Base-by-base conservation (phyloP, 768 basidiomycete genomes). In the Mycena haematopus region DNA sequence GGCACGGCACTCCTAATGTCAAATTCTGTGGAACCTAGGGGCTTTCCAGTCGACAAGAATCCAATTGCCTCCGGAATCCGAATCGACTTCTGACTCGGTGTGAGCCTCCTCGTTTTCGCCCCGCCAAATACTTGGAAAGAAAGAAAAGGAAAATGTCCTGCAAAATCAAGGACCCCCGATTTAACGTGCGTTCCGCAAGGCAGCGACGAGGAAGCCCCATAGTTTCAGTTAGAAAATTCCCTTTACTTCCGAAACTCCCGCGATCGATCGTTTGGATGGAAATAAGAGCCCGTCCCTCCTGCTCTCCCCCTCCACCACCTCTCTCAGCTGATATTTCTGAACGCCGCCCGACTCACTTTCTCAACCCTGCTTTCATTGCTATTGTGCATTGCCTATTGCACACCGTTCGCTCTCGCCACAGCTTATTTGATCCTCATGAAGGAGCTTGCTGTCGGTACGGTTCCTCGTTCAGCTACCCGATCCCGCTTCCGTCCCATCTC, bases 401-500 rank as follows among this genome's bases (percentile, higher is more conserved):
- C 56, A 11, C 35, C 40, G 50, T 51, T 58, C 56, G 36, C 22
- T 21, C 24, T 33, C 44, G 14, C 4, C 52, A 56, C 31, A 47
- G 19, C 57, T 50, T 52, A 24, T 53, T 52, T 45, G 47, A 40
- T 50, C 53, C 24, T 11, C 29, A 66, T 66, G 65, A 62, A 66
- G 49, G 65, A 57, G 36, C 45, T 40, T 9, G 36, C 55, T 17
- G 47, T 15, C 13, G 44, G 14, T 38, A 13, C 46, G 17, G 13
- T 55, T 42, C 52, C 65, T 6, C 61, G 65, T 27, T 62, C 65
- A 24, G 45, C 25, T 24, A 56, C 25, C 19, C 51, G 50, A 51
- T 49, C 58, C 27, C 65, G 65, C 42, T 63, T 63, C 54, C 61
- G 65, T 17, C 65, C 65, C 13, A 31, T 66, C 53, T 66, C 65